Percentiles rank a stretch among this genome's conserved stretches.
phyloP scores from a whole-genome alignment of 257 asterid species.

The Lavandula angustifolia region DNA sequence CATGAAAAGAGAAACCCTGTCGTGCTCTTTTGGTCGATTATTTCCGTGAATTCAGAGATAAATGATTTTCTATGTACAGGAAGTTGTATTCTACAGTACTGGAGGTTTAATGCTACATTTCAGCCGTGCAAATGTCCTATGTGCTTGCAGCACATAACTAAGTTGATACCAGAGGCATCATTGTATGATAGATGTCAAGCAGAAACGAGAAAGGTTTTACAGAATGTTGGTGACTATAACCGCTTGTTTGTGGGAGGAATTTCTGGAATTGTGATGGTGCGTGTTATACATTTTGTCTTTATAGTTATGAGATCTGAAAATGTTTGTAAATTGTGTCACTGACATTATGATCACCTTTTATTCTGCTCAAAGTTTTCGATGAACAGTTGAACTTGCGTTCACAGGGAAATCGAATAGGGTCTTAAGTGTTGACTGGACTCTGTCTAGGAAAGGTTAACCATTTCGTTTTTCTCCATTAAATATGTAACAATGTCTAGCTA shows the following conservation, averaged over 20 bases:
- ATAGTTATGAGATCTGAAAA: slow-evolving; percentile 12
- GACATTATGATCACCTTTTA: neutral
- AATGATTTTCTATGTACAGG: slow-evolving; percentile 41
- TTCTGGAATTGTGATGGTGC: slow-evolving; percentile 62
- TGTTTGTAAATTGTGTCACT: neutral
- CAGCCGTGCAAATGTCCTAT: slow-evolving; percentile 86
- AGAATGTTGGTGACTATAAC: slow-evolving; percentile 58
- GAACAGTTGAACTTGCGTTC: neutral
- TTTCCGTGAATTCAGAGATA: too few species aligned
- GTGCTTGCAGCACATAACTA: slow-evolving; percentile 64
- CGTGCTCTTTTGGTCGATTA: too few species aligned
- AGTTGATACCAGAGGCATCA: slow-evolving; percentile 66
- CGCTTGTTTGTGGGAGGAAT: slow-evolving; percentile 68
- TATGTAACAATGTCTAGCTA: too few species aligned
- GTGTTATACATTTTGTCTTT: slow-evolving; percentile 32
- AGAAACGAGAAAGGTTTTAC: slow-evolving; percentile 52
- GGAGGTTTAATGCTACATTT: slow-evolving; percentile 66
- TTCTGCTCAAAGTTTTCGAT: neutral
- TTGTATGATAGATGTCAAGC: slow-evolving; percentile 35
- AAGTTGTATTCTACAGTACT: slow-evolving; percentile 75
- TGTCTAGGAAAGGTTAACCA: too few species aligned
- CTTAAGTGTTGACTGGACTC: too few species aligned
- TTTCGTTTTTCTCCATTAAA: too few species aligned
- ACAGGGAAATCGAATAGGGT: too few species aligned
- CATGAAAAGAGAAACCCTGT: too few species aligned